These are phyloP conservation scores for Acanthamoeba royreba DNA, from an alignment of 208 protist genomes.

Conservation along the genomic window DNA sequence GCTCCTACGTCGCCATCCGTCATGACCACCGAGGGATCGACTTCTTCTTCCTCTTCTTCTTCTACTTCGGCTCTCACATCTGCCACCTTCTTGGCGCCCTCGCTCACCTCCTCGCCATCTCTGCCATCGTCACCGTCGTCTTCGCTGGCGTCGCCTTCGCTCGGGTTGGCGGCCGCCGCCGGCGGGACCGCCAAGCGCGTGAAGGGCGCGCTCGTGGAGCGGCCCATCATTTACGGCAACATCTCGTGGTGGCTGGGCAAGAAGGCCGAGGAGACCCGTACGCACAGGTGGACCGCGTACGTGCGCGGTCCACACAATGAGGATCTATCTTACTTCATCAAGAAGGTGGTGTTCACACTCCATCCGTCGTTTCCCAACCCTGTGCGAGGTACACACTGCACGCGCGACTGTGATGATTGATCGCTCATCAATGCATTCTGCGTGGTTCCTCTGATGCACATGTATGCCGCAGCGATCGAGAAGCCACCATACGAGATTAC, in stretches of 20 bases:
- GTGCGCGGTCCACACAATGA: conserved; percentile 44
- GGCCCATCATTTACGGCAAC: conserved; percentile 59
- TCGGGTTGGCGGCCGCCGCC: too few relatives aligned
- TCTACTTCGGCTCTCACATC: background rate
- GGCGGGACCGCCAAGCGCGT: background rate
- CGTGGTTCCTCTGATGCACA: background rate
- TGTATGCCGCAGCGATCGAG: conserved; percentile 48
- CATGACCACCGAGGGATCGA: background rate
- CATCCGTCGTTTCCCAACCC: conserved; percentile 52
- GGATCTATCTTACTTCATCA: conserved; percentile 53
- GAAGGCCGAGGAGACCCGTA: conserved; percentile 32
- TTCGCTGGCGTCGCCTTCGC: background rate
- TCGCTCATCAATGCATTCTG: background rate
- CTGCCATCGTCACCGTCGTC: too few relatives aligned
- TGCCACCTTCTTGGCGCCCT: too few relatives aligned
- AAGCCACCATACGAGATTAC: conserved; percentile 62
- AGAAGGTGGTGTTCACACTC: conserved; percentile 61
- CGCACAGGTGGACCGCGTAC: conserved; percentile 57
- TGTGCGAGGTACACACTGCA: background rate
- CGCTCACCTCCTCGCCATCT: background rate
- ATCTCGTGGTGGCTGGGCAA: conserved; percentile 39
- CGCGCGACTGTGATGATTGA: background rate
- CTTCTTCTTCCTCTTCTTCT: background rate
- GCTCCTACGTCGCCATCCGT: background rate
- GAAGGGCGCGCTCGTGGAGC: conserved; percentile 54